These are phyloP conservation scores for Protomyces arabidopsidicola DNA, from an alignment of 1,139 yeast genomes.

Conservation along the genomic window DNA sequence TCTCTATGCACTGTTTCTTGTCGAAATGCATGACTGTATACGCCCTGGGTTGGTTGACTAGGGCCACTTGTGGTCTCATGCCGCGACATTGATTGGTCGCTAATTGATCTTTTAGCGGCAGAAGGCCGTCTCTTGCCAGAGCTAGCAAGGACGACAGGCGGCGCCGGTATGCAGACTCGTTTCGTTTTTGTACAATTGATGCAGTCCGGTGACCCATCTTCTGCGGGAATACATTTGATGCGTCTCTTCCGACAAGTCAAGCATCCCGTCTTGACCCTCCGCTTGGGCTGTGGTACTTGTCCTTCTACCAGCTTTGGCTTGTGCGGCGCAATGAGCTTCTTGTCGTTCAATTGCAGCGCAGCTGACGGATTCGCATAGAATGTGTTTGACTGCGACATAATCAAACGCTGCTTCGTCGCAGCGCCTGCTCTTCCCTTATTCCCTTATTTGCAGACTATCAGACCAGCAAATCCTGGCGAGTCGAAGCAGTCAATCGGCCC, in stretches of 20 bases:
- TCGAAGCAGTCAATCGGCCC: too few species aligned
- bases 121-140: not conserved
- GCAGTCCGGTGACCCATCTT: constrained; percentile 34
- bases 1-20: not conserved
- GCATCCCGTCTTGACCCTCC: constrained; percentile 34
- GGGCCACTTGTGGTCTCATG: not conserved
- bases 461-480: too few species aligned
- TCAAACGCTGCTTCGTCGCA: too few species aligned
- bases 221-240: constrained; percentile 32
- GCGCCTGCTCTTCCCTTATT: too few species aligned
- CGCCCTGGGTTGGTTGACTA: too few species aligned
- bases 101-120: not conserved
- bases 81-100: not conserved
- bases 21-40: not conserved
- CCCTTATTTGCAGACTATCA: too few species aligned
- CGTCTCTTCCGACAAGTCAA: constrained; percentile 34
- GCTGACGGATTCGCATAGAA: not conserved
- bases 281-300: constrained; percentile 7
- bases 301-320: not conserved
- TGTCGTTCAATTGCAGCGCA: not conserved
- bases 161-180: constrained; percentile 30
- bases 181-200: constrained; percentile 33
- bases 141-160: not conserved
- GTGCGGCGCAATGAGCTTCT: not conserved
- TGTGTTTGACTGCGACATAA: not conserved